phyloP scores from a whole-genome alignment of 768 basidiomycete genomes.

The Lyophyllum decastes region DNA sequence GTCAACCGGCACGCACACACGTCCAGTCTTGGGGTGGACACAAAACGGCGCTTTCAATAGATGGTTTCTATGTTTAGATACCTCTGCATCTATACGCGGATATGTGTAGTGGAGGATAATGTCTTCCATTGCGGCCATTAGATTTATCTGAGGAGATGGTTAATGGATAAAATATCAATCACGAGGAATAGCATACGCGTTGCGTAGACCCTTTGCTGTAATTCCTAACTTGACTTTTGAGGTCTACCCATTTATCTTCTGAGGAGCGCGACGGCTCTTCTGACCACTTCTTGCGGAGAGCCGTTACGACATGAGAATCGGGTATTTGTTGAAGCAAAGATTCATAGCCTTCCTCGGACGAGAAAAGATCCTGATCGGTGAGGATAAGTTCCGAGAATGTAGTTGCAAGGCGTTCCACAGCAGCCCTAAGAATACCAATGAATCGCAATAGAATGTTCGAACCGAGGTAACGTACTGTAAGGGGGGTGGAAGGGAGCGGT shows the following conservation, averaged over 20 bases:
- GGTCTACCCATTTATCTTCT: slow-evolving; percentile 71
- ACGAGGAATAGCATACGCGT: slow-evolving; percentile 30
- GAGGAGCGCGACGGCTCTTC: slow-evolving; percentile 55
- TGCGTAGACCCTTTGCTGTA: slow-evolving; percentile 28
- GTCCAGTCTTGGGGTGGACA: slow-evolving; percentile 93
- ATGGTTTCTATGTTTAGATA: slow-evolving; percentile 97
- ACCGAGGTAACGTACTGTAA: slow-evolving; percentile 53
- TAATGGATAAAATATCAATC: neutral
- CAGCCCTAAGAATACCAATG: slow-evolving; percentile 32
- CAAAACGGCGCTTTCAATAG: slow-evolving; percentile 98
- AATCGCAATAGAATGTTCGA: neutral
- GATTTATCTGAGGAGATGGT: slow-evolving; percentile 23
- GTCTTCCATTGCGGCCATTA: slow-evolving; percentile 71
- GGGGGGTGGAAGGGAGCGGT: slow-evolving; percentile 66
- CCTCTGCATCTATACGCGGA: slow-evolving; percentile 94
- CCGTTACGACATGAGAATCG: slow-evolving; percentile 48
- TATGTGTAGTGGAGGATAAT: slow-evolving; percentile 93
- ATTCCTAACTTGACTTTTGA: slow-evolving; percentile 43
- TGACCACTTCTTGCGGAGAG: slow-evolving; percentile 63
- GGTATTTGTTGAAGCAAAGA: slow-evolving; percentile 75
- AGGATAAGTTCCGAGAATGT: slow-evolving; percentile 73
- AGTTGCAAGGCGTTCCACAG: slow-evolving; percentile 48
- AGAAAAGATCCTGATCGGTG: slow-evolving; percentile 84
- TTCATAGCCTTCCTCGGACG: slow-evolving; percentile 68
- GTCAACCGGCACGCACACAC: slow-evolving; percentile 93